Evolutionary conservation across 331 rosid species (phyloP).

Genomic region (Malus hybrid): DNA sequence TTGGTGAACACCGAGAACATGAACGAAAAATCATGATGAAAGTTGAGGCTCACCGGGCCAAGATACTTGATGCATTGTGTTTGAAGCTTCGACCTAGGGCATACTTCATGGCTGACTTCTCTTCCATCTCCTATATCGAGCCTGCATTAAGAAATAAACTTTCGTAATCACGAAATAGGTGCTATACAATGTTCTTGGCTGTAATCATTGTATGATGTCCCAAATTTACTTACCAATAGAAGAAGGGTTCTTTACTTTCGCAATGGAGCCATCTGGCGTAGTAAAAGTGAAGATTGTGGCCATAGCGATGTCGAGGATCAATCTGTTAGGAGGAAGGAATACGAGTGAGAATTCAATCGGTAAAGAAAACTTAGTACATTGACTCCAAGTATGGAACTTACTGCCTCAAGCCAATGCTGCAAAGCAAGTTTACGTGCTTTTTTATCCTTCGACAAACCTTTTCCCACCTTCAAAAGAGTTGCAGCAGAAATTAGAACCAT

Average conservation of each 20-base stretch:
- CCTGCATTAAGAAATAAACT: slow-evolving; percentile 26
- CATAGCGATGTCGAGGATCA: slow-evolving; percentile 89
- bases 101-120: slow-evolving; percentile 49
- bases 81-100: slow-evolving; percentile 58
- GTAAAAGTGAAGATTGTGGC: slow-evolving; percentile 83
- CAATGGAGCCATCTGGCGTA: slow-evolving; percentile 73
- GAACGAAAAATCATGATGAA: neutral
- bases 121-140: slow-evolving; percentile 80
- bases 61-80: slow-evolving; percentile 84
- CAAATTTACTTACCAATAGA: slow-evolving; percentile 56
- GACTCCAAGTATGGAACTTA: slow-evolving; percentile 29
- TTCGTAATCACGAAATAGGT: neutral
- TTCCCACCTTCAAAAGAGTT: slow-evolving; percentile 56
- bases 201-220: neutral
- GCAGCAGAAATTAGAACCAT: slow-evolving; percentile 4
- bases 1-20: neutral
- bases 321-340: slow-evolving; percentile 39
- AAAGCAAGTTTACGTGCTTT: slow-evolving; percentile 80
- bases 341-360: neutral
- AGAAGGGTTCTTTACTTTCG: slow-evolving; percentile 70
- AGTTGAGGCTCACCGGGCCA: slow-evolving; percentile 62
- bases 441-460: slow-evolving; percentile 71
- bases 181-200: neutral
- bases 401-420: slow-evolving; percentile 94
- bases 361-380: slow-evolving; percentile 10